phyloP scores from a whole-genome alignment of 352 stramenopile species.

The Phytophthora syringae region DNA sequence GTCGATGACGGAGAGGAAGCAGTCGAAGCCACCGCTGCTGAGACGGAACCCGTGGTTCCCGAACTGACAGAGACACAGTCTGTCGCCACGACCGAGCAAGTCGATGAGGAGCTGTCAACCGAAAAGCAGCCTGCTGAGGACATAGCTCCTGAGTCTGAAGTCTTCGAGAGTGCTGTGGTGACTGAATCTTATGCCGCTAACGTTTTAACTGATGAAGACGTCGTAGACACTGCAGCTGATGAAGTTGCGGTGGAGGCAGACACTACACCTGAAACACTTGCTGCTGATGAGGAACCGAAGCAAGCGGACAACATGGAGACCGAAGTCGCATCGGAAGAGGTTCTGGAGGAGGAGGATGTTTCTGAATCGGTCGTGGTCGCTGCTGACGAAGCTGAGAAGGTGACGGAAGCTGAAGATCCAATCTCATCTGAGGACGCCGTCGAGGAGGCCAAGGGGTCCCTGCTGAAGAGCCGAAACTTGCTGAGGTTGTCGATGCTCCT shows the following conservation, averaged over 20 bases:
- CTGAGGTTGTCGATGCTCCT: background rate
- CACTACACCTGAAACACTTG: background rate
- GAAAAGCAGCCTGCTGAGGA: background rate
- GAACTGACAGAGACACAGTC: background rate
- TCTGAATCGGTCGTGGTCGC: background rate
- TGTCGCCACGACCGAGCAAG: background rate
- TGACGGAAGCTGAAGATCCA: background rate
- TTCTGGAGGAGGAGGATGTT: background rate
- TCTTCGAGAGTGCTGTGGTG: background rate
- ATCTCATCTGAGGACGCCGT: background rate
- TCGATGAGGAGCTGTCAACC: background rate
- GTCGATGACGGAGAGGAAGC: constrained; percentile 4
- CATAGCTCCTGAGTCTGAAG: background rate
- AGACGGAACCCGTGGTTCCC: background rate
- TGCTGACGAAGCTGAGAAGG: background rate
- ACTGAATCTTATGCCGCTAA: background rate
- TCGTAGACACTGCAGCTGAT: background rate
- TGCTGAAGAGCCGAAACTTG: background rate
- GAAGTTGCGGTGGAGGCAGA: constrained; percentile 5
- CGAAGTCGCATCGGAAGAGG: constrained; percentile 1
- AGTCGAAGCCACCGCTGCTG: constrained; percentile 12
- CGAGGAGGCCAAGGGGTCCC: background rate
- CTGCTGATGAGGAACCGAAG: background rate
- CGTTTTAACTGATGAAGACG: background rate
- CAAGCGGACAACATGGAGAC: background rate